These are phyloP conservation scores for Suillus brevipes DNA, from an alignment of 768 basidiomycete genomes.

Conservation along the genomic window DNA sequence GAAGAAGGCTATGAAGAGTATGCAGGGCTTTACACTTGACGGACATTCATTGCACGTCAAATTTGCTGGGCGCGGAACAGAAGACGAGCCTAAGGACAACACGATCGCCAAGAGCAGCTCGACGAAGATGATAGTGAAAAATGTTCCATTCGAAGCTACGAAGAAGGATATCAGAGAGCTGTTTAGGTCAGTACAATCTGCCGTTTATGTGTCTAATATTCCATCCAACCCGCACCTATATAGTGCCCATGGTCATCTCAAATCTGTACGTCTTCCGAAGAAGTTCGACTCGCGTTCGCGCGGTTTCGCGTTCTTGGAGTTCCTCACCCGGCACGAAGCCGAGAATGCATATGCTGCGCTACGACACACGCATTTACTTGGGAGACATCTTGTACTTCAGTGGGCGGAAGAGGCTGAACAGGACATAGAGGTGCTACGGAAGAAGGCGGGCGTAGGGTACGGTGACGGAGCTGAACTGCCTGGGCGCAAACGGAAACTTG, in stretches of 20 bases:
- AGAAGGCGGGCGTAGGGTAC: conserved; percentile 78
- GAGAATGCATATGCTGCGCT: conserved; percentile 85
- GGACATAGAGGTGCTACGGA: conserved; percentile 72
- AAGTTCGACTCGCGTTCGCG: conserved; percentile 87
- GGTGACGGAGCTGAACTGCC: conserved; percentile 69
- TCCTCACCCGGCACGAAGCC: conserved; percentile 85
- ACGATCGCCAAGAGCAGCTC: conserved; percentile 56
- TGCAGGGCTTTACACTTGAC: conserved; percentile 83
- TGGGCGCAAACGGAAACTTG: conserved; percentile 73
- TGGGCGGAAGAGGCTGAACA: conserved; percentile 88
- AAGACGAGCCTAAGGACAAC: conserved; percentile 45
- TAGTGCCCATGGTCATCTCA: conserved; percentile 89
- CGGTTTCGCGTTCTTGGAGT: conserved; percentile 97
- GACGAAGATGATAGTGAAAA: conserved; percentile 98
- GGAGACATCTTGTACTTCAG: conserved; percentile 91
- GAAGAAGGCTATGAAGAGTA: conserved; percentile 67
- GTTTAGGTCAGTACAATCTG: conserved; percentile 66
- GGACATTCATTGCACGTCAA: conserved; percentile 82
- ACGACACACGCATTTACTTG: conserved; percentile 92
- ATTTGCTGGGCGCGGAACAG: conserved; percentile 80
- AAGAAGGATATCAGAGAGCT: conserved; percentile 90
- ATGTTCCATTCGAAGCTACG: conserved; percentile 94
- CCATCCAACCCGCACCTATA: conserved; percentile 6
- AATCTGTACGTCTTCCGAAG: conserved; percentile 90
- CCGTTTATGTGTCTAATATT: neutral